Conservation (phyloP, 2,329 filamentous ascomycete species). For the Epicoccum nigrum region DNA sequence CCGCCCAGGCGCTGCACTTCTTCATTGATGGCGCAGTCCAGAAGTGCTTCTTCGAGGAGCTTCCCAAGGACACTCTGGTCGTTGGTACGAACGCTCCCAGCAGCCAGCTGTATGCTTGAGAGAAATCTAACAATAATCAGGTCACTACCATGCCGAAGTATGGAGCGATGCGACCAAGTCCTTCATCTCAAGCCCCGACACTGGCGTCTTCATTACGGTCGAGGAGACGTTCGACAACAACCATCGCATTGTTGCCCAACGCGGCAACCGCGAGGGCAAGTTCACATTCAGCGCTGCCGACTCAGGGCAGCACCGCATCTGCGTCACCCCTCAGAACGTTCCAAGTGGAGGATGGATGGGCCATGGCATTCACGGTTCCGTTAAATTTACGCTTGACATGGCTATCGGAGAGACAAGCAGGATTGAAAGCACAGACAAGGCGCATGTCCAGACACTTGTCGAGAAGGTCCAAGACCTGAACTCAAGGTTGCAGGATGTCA, state of each 20-base stretch:
- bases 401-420: slow-evolving; percentile 93
- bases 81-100: slow-evolving; percentile 66
- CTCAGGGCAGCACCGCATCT: slow-evolving; percentile 93
- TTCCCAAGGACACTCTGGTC: slow-evolving; percentile 95
- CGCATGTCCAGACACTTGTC: slow-evolving; percentile 88
- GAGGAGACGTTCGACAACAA: slow-evolving; percentile 98
- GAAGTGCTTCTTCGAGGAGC: slow-evolving; percentile 98
- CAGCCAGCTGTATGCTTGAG: neutral
- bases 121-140: slow-evolving; percentile 46
- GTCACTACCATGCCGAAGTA: slow-evolving; percentile 86
- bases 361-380: slow-evolving; percentile 70
- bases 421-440: slow-evolving; percentile 93
- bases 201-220: slow-evolving; percentile 88
- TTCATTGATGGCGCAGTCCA: slow-evolving; percentile 84
- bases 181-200: slow-evolving; percentile 75
- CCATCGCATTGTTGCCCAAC: slow-evolving; percentile 92
- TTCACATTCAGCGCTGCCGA: slow-evolving; percentile 97
- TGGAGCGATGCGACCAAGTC: slow-evolving; percentile 72
- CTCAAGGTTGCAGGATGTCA: slow-evolving; percentile 82
- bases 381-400: slow-evolving; percentile 86
- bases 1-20: slow-evolving; percentile 88
- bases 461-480: slow-evolving; percentile 90
- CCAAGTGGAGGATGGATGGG: slow-evolving; percentile 76
- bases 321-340: slow-evolving; percentile 84
- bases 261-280: slow-evolving; percentile 74